phyloP scores from a whole-genome alignment of 2,329 filamentous ascomycete genomes.

The Colletotrichum melonis region DNA sequence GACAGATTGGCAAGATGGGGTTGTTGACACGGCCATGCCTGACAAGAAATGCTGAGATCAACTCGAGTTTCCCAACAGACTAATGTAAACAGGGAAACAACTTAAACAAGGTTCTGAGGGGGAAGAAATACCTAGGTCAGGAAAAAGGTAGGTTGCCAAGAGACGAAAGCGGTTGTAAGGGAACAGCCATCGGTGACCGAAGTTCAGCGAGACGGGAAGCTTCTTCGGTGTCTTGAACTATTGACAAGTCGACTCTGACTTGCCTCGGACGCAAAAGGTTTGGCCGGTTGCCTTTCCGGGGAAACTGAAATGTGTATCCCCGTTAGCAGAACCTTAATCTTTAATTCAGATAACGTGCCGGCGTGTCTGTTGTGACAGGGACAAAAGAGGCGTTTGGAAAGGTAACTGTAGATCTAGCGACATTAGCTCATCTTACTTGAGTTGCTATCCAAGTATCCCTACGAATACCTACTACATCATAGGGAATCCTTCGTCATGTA shows the following conservation, averaged over 20 bases:
- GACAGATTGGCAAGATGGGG: not conserved
- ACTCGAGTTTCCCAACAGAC: not conserved
- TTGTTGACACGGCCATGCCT: not conserved
- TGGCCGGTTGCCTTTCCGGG: not conserved
- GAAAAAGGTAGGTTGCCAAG: not conserved
- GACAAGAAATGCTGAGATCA: not conserved
- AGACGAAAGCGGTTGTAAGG: not conserved
- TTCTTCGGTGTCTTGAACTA: not conserved
- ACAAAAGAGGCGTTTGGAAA: not conserved
- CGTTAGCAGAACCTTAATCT: not conserved
- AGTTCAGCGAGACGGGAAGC: constrained; percentile 6
- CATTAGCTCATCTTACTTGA: not conserved
- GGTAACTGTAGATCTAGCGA: not conserved
- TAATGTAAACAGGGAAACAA: not conserved
- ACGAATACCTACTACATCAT: not conserved
- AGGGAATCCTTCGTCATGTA: not conserved
- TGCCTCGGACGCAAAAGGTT: not conserved
- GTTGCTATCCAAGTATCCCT: not conserved
- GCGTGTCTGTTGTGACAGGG: not conserved
- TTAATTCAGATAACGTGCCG: not conserved
- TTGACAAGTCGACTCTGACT: not conserved
- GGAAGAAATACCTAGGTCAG: not conserved
- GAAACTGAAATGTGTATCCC: not conserved
- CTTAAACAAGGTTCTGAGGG: not conserved
- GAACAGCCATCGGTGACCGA: constrained; percentile 5